These are phyloP conservation scores for Obba rivulosa DNA, from an alignment of 768 basidiomycete species.

Conservation along the genomic window DNA sequence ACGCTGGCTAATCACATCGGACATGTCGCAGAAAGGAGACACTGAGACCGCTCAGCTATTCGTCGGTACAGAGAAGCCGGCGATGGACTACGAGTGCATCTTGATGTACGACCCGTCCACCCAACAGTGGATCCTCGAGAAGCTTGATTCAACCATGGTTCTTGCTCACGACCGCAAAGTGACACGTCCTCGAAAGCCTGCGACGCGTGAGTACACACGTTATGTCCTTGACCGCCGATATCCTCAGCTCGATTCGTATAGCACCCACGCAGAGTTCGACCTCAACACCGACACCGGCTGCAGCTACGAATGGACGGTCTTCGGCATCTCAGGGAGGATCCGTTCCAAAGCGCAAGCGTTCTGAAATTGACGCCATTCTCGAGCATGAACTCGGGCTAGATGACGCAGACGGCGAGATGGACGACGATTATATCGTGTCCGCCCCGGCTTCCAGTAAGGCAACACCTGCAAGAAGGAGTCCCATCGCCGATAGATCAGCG, in stretches of 20 bases:
- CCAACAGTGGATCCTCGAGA: slow-evolving; percentile 38
- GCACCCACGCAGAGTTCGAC: slow-evolving; percentile 12
- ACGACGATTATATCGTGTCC: slow-evolving; percentile 41
- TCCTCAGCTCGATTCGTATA: not conserved
- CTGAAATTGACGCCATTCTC: not conserved
- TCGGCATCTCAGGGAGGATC: slow-evolving; percentile 1
- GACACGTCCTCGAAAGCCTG: slow-evolving; percentile 19
- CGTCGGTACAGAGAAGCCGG: slow-evolving; percentile 48
- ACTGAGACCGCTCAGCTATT: slow-evolving; percentile 49
- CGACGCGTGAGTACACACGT: slow-evolving; percentile 22
- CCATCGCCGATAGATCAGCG: not conserved
- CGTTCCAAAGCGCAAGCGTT: slow-evolving; percentile 16
- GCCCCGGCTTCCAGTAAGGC: slow-evolving; percentile 13
- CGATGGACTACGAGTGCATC: slow-evolving; percentile 71
- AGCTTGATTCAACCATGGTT: slow-evolving; percentile 60
- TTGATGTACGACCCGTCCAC: slow-evolving; percentile 57
- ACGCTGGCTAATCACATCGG: not conserved
- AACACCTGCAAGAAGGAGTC: not conserved
- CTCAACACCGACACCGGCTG: slow-evolving; percentile 7
- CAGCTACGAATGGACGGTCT: slow-evolving; percentile 4
- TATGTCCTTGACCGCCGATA: slow-evolving; percentile 12
- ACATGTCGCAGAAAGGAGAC: slow-evolving; percentile 2
- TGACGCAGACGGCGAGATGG: slow-evolving; percentile 24
- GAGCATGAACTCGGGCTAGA: slow-evolving; percentile 4
- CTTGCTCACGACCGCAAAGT: slow-evolving; percentile 48